Percentiles rank a stretch among this genome's conserved stretches.
These are phyloP conservation scores for Rhodotorula sp. DNA, from an alignment of 1,284 basidiomycete genomes.

Conservation along the genomic window DNA sequence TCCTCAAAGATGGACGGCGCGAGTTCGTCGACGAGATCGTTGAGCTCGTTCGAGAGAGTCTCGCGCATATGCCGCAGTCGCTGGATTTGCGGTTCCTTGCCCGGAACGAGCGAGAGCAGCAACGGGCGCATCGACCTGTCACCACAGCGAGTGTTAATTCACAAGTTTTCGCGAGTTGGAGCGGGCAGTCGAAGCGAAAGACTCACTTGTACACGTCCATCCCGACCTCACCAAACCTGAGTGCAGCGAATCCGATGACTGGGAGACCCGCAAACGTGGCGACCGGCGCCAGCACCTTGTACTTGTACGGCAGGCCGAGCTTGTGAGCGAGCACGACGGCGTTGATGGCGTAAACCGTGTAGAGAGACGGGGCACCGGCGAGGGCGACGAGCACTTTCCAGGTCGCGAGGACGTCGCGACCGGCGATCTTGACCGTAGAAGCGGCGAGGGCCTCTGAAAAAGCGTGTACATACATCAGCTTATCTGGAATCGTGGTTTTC, in stretches of 20 bases:
- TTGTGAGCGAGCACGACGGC: conserved; percentile 74
- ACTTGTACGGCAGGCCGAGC: conserved; percentile 60
- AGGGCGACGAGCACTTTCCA: conserved; percentile 98
- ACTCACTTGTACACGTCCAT: conserved; percentile 93
- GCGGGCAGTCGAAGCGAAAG: neutral
- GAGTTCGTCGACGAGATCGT: conserved; percentile 69
- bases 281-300: conserved; percentile 75
- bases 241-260: conserved; percentile 85
- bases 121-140: conserved; percentile 84
- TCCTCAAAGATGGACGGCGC: conserved; percentile 85
- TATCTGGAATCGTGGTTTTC: conserved; percentile 47
- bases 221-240: conserved; percentile 98
- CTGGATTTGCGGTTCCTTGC: conserved; percentile 80
- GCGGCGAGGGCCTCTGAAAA: conserved; percentile 84
- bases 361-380: conserved; percentile 83
- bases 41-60: conserved; percentile 80
- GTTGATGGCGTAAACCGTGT: conserved; percentile 75
- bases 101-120: conserved; percentile 83
- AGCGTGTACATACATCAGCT: no score
- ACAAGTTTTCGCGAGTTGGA: neutral
- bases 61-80: conserved; percentile 75
- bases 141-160: neutral
- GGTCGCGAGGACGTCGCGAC: conserved; percentile 90
- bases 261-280: conserved; percentile 74
- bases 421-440: conserved; percentile 92